Evolutionary conservation across 2,329 filamentous ascomycete genomes (phyloP).

Genomic region (Stagonosporopsis rhizophila): DNA sequence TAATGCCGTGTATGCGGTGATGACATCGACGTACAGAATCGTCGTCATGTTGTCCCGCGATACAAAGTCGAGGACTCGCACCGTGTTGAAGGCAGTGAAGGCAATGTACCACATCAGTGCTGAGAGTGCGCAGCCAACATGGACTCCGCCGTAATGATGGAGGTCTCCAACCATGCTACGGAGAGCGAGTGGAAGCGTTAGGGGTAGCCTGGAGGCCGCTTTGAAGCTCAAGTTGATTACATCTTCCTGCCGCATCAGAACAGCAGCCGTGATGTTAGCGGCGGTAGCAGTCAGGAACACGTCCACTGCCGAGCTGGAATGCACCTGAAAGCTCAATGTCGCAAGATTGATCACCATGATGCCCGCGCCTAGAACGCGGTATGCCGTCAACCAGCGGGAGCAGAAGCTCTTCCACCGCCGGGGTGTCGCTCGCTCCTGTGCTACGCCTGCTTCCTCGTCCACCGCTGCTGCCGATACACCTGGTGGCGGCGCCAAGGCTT

Average conservation of each 20-base stretch:
- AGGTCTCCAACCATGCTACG: slow-evolving; percentile 36
- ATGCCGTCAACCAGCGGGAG: slow-evolving; percentile 29
- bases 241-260: slow-evolving; percentile 45
- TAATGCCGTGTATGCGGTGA: slow-evolving; percentile 23
- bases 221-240: slow-evolving; percentile 41
- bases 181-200: slow-evolving; percentile 30
- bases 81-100: slow-evolving; percentile 45
- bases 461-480: too few relatives aligned
- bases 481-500: too few relatives aligned
- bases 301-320: neutral
- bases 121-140: slow-evolving; percentile 43
- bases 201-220: slow-evolving; percentile 38
- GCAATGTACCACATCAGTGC: slow-evolving; percentile 54
- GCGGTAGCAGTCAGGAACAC: slow-evolving; percentile 38
- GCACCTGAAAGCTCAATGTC: neutral
- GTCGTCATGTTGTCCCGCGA: slow-evolving; percentile 18
- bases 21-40: slow-evolving; percentile 28
- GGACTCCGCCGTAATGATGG: slow-evolving; percentile 46
- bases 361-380: slow-evolving; percentile 23
- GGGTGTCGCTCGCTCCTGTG: neutral
- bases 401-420: slow-evolving; percentile 6
- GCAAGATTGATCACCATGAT: slow-evolving; percentile 20
- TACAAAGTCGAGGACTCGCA: slow-evolving; percentile 24
- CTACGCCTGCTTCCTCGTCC: neutral
- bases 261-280: slow-evolving; percentile 43